Percentiles rank a stretch among this genome's conserved stretches.
Evolutionary conservation across 257 asterid species (phyloP).

Genomic region (Avicennia marina): DNA sequence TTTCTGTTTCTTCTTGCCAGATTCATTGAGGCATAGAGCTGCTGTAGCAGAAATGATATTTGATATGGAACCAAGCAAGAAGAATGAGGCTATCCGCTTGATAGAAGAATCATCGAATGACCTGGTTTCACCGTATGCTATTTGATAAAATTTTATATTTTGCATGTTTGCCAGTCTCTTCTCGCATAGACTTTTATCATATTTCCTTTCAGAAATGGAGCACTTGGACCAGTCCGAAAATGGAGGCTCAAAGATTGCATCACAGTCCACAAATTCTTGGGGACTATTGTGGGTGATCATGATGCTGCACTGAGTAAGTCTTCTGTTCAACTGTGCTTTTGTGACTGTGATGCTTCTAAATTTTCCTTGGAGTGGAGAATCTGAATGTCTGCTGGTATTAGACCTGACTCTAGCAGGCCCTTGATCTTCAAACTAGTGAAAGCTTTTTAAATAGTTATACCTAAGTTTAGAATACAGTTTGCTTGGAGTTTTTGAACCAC

Average conservation of each 20-base stretch:
- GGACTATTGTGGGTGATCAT: slow-evolving; percentile 42
- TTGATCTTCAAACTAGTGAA: no score
- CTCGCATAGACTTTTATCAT: slow-evolving; percentile 3
- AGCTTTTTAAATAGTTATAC: no score
- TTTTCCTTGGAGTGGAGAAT: no score
- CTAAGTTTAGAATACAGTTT: no score
- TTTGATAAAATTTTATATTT: slow-evolving; percentile 7
- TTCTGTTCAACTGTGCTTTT: neutral
- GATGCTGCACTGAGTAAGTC: slow-evolving; percentile 78
- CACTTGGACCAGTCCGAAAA: slow-evolving; percentile 30
- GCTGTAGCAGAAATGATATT: slow-evolving; percentile 87
- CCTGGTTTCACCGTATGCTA: slow-evolving; percentile 50
- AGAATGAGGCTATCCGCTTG: slow-evolving; percentile 61
- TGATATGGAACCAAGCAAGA: slow-evolving; percentile 78
- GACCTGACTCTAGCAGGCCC: no score
- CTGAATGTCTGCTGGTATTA: no score
- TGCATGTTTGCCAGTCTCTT: neutral
- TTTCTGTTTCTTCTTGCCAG: slow-evolving; percentile 34
- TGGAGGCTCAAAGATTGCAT: slow-evolving; percentile 74
- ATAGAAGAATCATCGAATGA: slow-evolving; percentile 64
- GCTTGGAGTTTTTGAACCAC: no score
- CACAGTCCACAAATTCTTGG: slow-evolving; percentile 63
- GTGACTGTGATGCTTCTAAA: no score
- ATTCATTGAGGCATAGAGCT: slow-evolving; percentile 76
- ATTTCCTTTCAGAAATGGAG: slow-evolving; percentile 48